phyloP scores from a whole-genome alignment of 768 basidiomycete genomes.

The Boletus sensibilis region DNA sequence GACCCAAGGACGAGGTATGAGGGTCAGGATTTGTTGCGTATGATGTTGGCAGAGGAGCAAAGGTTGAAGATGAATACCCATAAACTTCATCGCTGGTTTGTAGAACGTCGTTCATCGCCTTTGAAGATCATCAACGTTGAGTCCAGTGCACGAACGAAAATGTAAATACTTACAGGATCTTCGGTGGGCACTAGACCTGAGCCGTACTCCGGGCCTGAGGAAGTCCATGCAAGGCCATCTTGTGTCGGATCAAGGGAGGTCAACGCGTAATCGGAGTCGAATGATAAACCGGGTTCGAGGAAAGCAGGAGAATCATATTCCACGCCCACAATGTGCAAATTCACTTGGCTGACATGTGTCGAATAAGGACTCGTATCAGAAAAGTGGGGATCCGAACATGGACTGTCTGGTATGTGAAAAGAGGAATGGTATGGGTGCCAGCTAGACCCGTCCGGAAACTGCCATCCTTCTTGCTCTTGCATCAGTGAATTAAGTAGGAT shows the following conservation, averaged over 20 bases:
- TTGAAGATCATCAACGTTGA: not conserved
- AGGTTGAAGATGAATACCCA: not conserved
- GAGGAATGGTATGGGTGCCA: not conserved
- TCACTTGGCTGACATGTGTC: not conserved
- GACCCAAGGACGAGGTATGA: not conserved
- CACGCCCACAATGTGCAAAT: not conserved
- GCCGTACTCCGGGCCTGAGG: not conserved
- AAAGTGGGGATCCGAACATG: not conserved
- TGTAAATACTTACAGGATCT: constrained; percentile 1
- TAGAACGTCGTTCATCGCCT: not conserved
- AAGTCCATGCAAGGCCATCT: not conserved
- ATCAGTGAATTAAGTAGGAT: not conserved
- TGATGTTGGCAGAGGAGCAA: not conserved
- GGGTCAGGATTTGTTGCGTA: too few species aligned
- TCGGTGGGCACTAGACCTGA: not conserved
- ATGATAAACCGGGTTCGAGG: not conserved
- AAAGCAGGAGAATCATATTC: not conserved
- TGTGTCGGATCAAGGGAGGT: not conserved
- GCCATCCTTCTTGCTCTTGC: not conserved
- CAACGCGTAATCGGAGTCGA: not conserved
- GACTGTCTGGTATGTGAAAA: not conserved
- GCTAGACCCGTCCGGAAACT: not conserved
- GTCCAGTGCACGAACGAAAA: not conserved
- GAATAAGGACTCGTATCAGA: not conserved
- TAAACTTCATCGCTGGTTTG: not conserved